Conservation (phyloP, 176 grass and related monocot species). For the Lolium perenne region DNA sequence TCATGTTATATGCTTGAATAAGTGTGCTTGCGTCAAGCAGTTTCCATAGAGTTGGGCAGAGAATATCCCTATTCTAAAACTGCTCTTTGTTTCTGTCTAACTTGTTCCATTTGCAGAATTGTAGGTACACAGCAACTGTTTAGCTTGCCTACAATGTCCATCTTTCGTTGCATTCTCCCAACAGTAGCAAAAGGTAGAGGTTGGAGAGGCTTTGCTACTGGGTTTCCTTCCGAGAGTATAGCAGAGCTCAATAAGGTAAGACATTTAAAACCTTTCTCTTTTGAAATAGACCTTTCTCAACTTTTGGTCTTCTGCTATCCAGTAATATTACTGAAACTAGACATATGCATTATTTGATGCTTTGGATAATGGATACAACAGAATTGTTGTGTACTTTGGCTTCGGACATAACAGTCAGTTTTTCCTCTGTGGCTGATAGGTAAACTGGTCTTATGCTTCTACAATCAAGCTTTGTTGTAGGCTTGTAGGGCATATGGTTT, state of each 20-base stretch:
- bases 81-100: neutral
- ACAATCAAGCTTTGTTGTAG: neutral
- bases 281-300: neutral
- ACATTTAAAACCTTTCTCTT: neutral
- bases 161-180: slow-evolving; percentile 39
- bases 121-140: neutral
- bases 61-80: slow-evolving; percentile 11
- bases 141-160: slow-evolving; percentile 23
- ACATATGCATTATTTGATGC: neutral
- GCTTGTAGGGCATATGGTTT: neutral
- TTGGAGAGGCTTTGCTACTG: slow-evolving; percentile 59
- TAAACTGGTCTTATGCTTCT: neutral
- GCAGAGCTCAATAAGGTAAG: slow-evolving; percentile 74
- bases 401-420: neutral
- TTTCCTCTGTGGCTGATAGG: slow-evolving; percentile 7
- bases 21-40: neutral
- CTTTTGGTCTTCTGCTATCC: neutral
- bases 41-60: neutral
- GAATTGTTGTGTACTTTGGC: neutral
- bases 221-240: slow-evolving; percentile 43
- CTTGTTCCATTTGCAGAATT: slow-evolving; percentile 35
- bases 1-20: slow-evolving; percentile 1
- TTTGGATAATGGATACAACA: neutral
- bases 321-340: neutral
- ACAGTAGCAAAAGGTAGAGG: slow-evolving; percentile 35